These are phyloP conservation scores for Scheffersomyces amazonensis DNA, from an alignment of 805 yeast species.

Conservation along the genomic window DNA sequence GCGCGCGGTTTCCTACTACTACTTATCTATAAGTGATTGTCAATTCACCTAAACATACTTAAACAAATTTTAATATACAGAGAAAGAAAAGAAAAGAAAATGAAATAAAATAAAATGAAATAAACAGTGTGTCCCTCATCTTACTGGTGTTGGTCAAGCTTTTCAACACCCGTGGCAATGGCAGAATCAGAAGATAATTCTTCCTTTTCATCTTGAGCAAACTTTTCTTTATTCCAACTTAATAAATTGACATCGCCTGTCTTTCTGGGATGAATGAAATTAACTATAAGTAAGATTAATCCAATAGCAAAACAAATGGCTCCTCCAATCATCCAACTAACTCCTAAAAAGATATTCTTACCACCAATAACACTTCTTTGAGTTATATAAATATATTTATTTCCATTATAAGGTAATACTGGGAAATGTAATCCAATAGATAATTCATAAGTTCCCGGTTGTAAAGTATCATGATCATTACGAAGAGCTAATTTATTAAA, in stretches of 20 bases:
- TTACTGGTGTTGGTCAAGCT: neutral
- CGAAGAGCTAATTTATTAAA: constrained; percentile 53
- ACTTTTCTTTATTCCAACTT: constrained; percentile 63
- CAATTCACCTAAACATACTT: too few species aligned
- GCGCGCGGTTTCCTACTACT: too few species aligned
- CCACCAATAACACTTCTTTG: constrained; percentile 78
- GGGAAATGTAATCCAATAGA: constrained; percentile 78
- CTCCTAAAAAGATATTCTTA: constrained; percentile 68
- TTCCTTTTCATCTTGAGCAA: constrained; percentile 4
- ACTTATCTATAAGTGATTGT: too few species aligned
- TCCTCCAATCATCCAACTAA: constrained; percentile 74
- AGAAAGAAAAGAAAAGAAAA: neutral
- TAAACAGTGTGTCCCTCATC: too few species aligned
- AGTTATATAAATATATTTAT: constrained; percentile 62
- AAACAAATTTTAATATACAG: too few species aligned
- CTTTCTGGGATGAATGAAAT: constrained; percentile 64
- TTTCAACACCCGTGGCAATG: neutral
- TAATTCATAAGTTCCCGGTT: constrained; percentile 61
- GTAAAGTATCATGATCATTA: constrained; percentile 54
- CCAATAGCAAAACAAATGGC: constrained; percentile 63
- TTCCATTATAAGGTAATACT: constrained; percentile 63
- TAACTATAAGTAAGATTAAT: constrained; percentile 48
- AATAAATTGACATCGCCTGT: constrained; percentile 68
- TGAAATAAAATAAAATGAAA: neutral
- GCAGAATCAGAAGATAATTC: constrained; percentile 1